phyloP scores from a whole-genome alignment of 257 asterid species.

The Plantago major region DNA sequence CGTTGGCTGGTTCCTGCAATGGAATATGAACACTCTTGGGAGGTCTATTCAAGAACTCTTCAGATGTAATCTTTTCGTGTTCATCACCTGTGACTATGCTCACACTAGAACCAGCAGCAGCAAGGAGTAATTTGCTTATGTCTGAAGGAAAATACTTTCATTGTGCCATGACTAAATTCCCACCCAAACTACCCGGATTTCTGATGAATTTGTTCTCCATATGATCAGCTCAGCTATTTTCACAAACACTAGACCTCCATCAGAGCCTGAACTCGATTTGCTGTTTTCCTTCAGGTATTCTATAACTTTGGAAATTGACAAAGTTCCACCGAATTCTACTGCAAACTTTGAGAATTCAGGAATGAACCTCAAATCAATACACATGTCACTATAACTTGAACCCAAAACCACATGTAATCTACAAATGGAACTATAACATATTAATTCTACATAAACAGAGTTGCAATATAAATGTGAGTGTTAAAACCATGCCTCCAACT shows the following conservation, averaged over 20 bases:
- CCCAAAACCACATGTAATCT: too few relatives aligned
- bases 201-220: constrained; percentile 60
- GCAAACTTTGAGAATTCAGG: constrained; percentile 48
- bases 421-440: too few relatives aligned
- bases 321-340: constrained; percentile 56
- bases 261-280: constrained; percentile 10
- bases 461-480: too few relatives aligned
- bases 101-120: constrained; percentile 45
- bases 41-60: constrained; percentile 44
- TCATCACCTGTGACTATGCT: constrained; percentile 30
- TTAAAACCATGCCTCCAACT: too few relatives aligned
- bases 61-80: constrained; percentile 36
- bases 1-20: constrained; percentile 23
- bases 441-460: too few relatives aligned
- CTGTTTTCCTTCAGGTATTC: constrained; percentile 31
- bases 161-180: constrained; percentile 69
- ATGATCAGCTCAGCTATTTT: constrained; percentile 56
- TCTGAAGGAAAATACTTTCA: constrained; percentile 62
- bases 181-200: constrained; percentile 63
- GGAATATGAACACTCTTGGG: constrained; percentile 47
- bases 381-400: constrained; percentile 18
- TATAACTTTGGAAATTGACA: constrained; percentile 54
- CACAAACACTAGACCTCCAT: constrained; percentile 22
- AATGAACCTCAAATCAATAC: constrained; percentile 50
- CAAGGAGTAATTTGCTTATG: constrained; percentile 54